A percentile compares a stretch with the other conserved stretches of the same genome.
Evolutionary conservation across 2,329 filamentous ascomycete genomes (phyloP).

Genomic region (Fusarium continuum): DNA sequence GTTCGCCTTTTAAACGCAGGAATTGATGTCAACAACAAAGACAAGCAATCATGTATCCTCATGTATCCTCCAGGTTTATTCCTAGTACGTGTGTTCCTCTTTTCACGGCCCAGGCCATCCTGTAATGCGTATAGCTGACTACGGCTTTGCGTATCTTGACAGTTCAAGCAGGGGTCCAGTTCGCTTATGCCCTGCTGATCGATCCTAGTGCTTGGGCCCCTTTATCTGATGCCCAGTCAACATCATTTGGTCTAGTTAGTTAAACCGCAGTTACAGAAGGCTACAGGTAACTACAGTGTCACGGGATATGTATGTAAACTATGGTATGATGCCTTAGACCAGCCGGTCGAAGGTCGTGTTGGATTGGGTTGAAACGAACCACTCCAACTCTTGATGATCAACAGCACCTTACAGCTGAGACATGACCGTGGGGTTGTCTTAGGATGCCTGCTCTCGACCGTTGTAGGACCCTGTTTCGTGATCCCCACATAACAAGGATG

Average conservation of each 20-base stretch:
- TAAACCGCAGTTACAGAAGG: too few species aligned
- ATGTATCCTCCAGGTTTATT: not conserved
- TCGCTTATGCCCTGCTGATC: constrained; percentile 32
- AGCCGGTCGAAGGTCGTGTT: not conserved
- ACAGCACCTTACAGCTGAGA: constrained; percentile 10
- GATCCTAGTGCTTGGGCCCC: constrained; percentile 30
- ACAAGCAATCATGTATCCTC: not conserved
- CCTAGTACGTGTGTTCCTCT: constrained; percentile 6
- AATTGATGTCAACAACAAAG: not conserved
- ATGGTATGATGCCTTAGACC: not conserved
- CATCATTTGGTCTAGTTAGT: not conserved
- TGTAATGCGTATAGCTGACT: not conserved
- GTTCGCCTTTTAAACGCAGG: not conserved
- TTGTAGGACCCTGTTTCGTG: constrained; percentile 24
- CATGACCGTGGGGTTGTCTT: constrained; percentile 16
- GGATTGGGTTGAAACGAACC: constrained; percentile 7
- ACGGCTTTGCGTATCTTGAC: constrained; percentile 10
- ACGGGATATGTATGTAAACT: not conserved
- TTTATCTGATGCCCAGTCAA: constrained; percentile 6
- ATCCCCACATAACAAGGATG: constrained; percentile 19
- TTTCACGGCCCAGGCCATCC: not conserved
- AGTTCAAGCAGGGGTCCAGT: constrained; percentile 31
- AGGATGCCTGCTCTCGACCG: constrained; percentile 16
- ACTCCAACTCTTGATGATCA: constrained; percentile 9
- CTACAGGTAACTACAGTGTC: not conserved